A percentile compares a stretch with the other conserved stretches of the same genome.
Conservation (phyloP, 495 filamentous ascomycete species). For the Tuber brumale region DNA sequence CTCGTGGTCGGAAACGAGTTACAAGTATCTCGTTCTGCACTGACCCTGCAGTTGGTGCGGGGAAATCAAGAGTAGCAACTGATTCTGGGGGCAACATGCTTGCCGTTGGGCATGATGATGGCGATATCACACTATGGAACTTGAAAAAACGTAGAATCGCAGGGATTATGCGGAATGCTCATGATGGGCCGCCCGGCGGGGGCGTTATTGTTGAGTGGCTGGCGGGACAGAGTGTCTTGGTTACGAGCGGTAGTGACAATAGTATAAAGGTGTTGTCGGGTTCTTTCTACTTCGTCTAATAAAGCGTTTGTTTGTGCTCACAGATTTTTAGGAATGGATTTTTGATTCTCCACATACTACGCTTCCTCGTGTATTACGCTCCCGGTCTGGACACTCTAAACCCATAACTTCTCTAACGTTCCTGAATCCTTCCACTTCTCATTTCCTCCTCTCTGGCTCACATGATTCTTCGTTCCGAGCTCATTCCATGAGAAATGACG, state of each 20-base stretch:
- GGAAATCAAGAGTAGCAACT: conserved; percentile 58
- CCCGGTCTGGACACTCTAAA: conserved; percentile 77
- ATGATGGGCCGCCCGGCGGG: conserved; percentile 62
- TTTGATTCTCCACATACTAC: conserved; percentile 48
- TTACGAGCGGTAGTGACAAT: conserved; percentile 88
- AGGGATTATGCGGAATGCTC: conserved; percentile 75
- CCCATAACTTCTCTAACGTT: conserved; percentile 74
- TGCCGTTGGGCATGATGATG: conserved; percentile 48
- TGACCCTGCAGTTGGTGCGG: conserved; percentile 82
- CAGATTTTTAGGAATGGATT: conserved; percentile 34
- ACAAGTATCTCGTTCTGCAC: conserved; percentile 85
- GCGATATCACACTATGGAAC: conserved; percentile 94
- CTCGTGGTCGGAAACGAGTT: conserved; percentile 47
- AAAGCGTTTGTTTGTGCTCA: conserved; percentile 8
- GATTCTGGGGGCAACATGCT: conserved; percentile 67
- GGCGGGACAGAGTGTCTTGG: conserved; percentile 78
- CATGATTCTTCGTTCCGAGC: conserved; percentile 87
- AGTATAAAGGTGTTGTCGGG: conserved; percentile 55
- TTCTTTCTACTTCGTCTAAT: not conserved
- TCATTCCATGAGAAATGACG: conserved; percentile 88
- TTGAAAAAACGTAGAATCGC: conserved; percentile 75
- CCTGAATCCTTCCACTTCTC: conserved; percentile 68
- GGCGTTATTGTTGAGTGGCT: conserved; percentile 79
- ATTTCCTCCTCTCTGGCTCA: conserved; percentile 89
- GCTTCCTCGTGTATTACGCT: conserved; percentile 74